A percentile compares a stretch with the other conserved stretches of the same genome.
phyloP scores from a whole-genome alignment of 2,329 filamentous ascomycete species.

The Colletotrichum destructivum region DNA sequence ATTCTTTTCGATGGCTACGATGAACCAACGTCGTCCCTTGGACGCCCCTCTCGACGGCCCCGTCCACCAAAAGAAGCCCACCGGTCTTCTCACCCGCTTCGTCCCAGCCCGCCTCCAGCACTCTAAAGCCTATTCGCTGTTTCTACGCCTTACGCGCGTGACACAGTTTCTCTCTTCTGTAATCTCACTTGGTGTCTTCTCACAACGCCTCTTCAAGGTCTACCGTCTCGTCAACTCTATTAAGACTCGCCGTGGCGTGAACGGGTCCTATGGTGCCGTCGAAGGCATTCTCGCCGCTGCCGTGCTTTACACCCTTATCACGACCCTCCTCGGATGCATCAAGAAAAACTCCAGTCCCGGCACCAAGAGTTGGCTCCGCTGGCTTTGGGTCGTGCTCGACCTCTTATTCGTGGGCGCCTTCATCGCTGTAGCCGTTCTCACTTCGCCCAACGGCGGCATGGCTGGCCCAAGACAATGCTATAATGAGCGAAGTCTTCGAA shows the following conservation, averaged over 20 bases:
- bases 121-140: slow-evolving; percentile 43
- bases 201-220: slow-evolving; percentile 56
- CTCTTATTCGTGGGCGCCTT: slow-evolving; percentile 58
- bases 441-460: slow-evolving; percentile 52
- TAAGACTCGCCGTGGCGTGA: slow-evolving; percentile 52
- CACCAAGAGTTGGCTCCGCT: slow-evolving; percentile 53
- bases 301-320: slow-evolving; percentile 58
- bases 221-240: slow-evolving; percentile 52
- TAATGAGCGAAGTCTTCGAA: not conserved
- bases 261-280: slow-evolving; percentile 53
- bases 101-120: slow-evolving; percentile 42
- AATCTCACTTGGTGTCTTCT: slow-evolving; percentile 60
- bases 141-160: slow-evolving; percentile 55
- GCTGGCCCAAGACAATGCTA: slow-evolving; percentile 49
- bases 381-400: slow-evolving; percentile 58
- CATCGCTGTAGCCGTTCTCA: slow-evolving; percentile 59
- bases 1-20: not conserved
- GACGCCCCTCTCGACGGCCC: slow-evolving; percentile 9
- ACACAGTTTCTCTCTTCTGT: slow-evolving; percentile 61
- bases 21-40: slow-evolving; percentile 5
- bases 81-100: slow-evolving; percentile 44
- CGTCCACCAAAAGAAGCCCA: slow-evolving; percentile 16
- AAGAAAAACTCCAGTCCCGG: slow-evolving; percentile 47
- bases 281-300: slow-evolving; percentile 62
- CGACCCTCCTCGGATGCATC: slow-evolving; percentile 52